Evolutionary conservation across 495 filamentous ascomycete genomes (phyloP).

Genomic region (Articulospora tetracladia): DNA sequence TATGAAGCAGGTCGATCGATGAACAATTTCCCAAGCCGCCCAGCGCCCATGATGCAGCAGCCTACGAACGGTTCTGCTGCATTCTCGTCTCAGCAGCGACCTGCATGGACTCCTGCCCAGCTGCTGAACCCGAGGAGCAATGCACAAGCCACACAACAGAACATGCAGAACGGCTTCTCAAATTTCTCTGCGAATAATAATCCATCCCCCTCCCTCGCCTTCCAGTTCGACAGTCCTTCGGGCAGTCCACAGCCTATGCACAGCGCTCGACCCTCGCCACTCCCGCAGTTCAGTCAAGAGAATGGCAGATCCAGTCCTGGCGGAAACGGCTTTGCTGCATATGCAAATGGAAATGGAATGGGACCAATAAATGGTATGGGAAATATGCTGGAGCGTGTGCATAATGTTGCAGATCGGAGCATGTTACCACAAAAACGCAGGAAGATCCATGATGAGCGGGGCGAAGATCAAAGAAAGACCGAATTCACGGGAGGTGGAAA

Average conservation of each 20-base stretch:
- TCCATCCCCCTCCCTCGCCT: constrained; percentile 20
- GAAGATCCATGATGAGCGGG: constrained; percentile 50
- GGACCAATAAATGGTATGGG: constrained; percentile 32
- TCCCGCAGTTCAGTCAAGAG: background rate
- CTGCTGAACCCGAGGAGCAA: constrained; percentile 35
- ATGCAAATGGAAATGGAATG: constrained; percentile 19
- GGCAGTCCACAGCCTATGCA: constrained; percentile 8
- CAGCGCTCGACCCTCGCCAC: background rate
- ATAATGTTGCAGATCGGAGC: constrained; percentile 64
- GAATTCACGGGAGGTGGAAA: constrained; percentile 41
- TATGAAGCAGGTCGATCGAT: constrained; percentile 3
- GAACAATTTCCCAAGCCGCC: background rate
- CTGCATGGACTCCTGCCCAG: constrained; percentile 28
- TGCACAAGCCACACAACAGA: constrained; percentile 11
- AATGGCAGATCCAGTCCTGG: background rate
- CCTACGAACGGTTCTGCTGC: constrained; percentile 6
- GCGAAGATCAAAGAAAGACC: constrained; percentile 29
- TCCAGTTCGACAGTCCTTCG: constrained; percentile 40
- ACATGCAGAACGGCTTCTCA: constrained; percentile 6
- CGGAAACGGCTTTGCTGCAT: constrained; percentile 10
- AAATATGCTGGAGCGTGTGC: constrained; percentile 61
- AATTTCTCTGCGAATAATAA: constrained; percentile 11
- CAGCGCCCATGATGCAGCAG: background rate
- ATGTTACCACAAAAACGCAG: constrained; percentile 61
- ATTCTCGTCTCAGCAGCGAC: background rate